phyloP scores from a whole-genome alignment of 176 grass and related monocot species.

The Oryza brachyantha region DNA sequence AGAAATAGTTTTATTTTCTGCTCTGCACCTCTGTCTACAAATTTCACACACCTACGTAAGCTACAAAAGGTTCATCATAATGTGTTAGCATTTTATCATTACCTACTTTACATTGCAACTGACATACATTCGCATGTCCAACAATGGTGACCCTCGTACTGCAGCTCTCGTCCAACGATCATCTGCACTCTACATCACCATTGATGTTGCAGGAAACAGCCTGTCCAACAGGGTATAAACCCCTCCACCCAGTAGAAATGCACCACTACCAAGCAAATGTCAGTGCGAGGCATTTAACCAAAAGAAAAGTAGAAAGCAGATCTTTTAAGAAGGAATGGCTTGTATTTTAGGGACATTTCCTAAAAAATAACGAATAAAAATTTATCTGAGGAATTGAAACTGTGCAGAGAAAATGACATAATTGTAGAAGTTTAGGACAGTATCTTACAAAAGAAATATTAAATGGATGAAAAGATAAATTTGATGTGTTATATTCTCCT shows the following conservation, averaged over 20 bases:
- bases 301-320: background rate
- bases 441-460: background rate
- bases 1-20: background rate
- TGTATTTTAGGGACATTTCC: too few relatives aligned
- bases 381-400: too few relatives aligned
- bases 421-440: background rate
- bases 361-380: too few relatives aligned
- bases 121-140: background rate
- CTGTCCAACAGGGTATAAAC: conserved; percentile 80
- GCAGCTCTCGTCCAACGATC: conserved; percentile 4
- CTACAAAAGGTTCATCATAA: background rate
- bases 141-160: background rate
- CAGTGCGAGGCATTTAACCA: background rate
- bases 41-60: background rate
- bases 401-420: background rate
- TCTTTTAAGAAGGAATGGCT: background rate
- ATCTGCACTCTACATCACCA: conserved; percentile 82
- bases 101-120: conserved; percentile 12
- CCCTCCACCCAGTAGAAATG: conserved; percentile 81
- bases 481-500: too few relatives aligned
- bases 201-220: conserved; percentile 68
- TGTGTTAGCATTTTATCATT: background rate
- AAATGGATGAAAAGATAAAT: too few relatives aligned
- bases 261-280: conserved; percentile 49
- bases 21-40: background rate